These are phyloP conservation scores for Xylaria acuta DNA, from an alignment of 495 filamentous ascomycete species.

Conservation along the genomic window DNA sequence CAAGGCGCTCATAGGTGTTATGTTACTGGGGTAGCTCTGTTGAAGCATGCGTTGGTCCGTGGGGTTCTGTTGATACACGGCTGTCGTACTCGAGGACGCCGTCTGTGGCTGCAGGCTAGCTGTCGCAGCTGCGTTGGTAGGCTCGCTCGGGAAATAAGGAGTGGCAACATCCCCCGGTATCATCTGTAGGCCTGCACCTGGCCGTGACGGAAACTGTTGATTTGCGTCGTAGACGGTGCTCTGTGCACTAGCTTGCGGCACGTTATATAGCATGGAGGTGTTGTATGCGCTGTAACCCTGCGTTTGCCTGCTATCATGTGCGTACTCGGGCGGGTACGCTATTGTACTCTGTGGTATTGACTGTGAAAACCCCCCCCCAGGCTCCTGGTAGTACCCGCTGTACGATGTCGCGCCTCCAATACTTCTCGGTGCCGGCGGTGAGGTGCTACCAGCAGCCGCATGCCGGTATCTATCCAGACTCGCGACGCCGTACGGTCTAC, in stretches of 20 bases:
- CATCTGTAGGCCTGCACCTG: constrained; percentile 81
- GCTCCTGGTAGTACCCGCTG: constrained; percentile 63
- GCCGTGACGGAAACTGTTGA: constrained; percentile 80
- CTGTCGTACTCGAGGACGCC: constrained; percentile 46
- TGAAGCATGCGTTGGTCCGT: constrained; percentile 46
- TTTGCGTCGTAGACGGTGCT: constrained; percentile 77
- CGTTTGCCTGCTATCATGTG: constrained; percentile 57
- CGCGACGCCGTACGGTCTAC: constrained; percentile 46
- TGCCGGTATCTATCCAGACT: constrained; percentile 52
- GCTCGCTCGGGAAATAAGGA: constrained; percentile 82
- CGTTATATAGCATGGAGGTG: constrained; percentile 77
- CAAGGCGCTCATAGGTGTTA: constrained; percentile 51
- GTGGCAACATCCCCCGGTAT: constrained; percentile 67
- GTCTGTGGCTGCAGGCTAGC: constrained; percentile 50
- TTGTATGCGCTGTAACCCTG: constrained; percentile 58
- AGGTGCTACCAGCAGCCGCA: constrained; percentile 50
- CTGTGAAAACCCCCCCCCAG: constrained; percentile 54
- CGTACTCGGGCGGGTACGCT: constrained; percentile 62
- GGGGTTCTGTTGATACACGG: constrained; percentile 57
- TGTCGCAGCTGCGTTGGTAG: constrained; percentile 66
- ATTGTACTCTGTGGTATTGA: constrained; percentile 56
- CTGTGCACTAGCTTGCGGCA: constrained; percentile 70
- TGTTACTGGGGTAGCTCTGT: constrained; percentile 53
- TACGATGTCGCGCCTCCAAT: constrained; percentile 58
- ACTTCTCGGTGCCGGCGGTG: constrained; percentile 48